These are phyloP conservation scores for Phoma sp. DNA, from an alignment of 2,329 filamentous ascomycete species.

Conservation along the genomic window DNA sequence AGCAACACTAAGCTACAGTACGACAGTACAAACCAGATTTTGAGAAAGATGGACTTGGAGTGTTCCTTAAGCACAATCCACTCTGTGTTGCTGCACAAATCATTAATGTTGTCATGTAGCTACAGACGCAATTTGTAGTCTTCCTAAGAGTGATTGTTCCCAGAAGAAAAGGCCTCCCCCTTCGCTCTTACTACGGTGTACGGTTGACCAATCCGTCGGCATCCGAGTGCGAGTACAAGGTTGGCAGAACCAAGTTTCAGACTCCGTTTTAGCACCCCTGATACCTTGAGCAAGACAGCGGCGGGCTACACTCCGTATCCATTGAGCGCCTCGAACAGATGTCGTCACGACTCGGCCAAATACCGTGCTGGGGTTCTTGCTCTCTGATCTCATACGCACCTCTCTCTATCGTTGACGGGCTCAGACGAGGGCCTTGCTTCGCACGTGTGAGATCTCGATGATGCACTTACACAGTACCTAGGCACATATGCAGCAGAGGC, in stretches of 20 bases:
- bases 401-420: not conserved
- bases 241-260: not conserved
- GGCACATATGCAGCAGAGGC: too few species aligned
- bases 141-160: too few species aligned
- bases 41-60: too few species aligned
- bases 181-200: too few species aligned
- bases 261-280: not conserved
- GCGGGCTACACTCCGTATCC: not conserved
- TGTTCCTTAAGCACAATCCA: too few species aligned
- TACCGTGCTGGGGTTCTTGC: not conserved
- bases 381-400: not conserved
- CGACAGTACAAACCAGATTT: too few species aligned
- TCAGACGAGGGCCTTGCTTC: not conserved
- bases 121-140: too few species aligned
- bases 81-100: too few species aligned
- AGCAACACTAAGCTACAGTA: too few species aligned
- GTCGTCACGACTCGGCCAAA: not conserved
- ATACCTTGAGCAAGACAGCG: not conserved
- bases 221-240: not conserved
- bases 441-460: not conserved
- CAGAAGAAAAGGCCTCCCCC: too few species aligned
- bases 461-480: not conserved
- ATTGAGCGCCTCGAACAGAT: not conserved
- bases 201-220: not conserved
- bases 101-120: too few species aligned